A percentile compares a stretch with the other conserved stretches of the same genome.
phyloP scores from a whole-genome alignment of 352 stramenopile species.

The Globisporangium cederbergense region DNA sequence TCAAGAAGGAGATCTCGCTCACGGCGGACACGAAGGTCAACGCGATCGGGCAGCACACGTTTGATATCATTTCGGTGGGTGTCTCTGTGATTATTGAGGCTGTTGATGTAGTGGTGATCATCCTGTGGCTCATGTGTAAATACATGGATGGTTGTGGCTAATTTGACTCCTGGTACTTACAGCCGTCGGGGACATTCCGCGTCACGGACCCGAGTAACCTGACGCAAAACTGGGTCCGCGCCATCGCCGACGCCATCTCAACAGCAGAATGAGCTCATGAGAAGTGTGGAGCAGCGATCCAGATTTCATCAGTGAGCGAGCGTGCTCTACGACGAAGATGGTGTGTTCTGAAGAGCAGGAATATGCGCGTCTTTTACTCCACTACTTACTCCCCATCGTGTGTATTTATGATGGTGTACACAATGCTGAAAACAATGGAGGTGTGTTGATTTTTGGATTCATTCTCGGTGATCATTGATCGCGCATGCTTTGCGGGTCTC shows the following conservation, averaged over 20 bases:
- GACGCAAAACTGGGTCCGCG: constrained; percentile 55
- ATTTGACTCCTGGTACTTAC: not conserved
- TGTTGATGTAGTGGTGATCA: not conserved
- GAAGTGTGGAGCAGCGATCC: constrained; percentile 16
- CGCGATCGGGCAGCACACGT: constrained; percentile 65
- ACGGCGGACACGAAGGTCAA: constrained; percentile 65
- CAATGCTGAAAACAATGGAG: constrained; percentile 2
- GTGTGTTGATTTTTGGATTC: not conserved
- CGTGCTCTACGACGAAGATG: not conserved
- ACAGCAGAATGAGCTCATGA: constrained; percentile 8
- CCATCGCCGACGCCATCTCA: constrained; percentile 36
- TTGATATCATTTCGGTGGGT: constrained; percentile 73
- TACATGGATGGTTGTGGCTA: not conserved
- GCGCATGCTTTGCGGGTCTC: not conserved
- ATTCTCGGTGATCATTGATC: not conserved
- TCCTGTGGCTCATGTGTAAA: no score
- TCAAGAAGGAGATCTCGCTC: constrained; percentile 70
- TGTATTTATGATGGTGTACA: constrained; percentile 8
- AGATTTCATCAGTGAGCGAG: constrained; percentile 1
- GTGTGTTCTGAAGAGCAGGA: constrained; percentile 1
- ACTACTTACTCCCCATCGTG: not conserved
- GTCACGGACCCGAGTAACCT: constrained; percentile 43
- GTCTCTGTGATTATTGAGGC: not conserved
- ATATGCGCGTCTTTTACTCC: not conserved
- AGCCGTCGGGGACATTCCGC: constrained; percentile 30